phyloP scores from a whole-genome alignment of 495 filamentous ascomycete genomes.

The Letharia lupina region DNA sequence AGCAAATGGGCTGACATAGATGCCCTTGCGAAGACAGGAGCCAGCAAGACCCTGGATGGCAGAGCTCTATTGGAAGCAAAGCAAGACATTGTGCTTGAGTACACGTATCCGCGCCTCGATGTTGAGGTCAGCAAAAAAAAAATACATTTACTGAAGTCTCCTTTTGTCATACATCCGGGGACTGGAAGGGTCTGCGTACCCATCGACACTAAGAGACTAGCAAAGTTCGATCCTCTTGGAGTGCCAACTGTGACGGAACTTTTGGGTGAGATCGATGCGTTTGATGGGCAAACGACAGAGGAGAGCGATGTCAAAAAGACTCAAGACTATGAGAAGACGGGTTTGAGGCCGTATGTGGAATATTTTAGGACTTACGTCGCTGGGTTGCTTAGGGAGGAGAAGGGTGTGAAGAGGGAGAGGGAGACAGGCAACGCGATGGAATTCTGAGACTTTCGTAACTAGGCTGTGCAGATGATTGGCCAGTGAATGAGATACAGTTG shows the following conservation, averaged over 20 bases:
- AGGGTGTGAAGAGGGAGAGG: conserved; percentile 61
- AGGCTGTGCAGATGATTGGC: too few relatives aligned
- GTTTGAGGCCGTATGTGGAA: conserved; percentile 85
- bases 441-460: conserved; percentile 29
- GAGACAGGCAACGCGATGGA: conserved; percentile 53
- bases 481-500: too few relatives aligned
- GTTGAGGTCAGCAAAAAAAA: conserved; percentile 93
- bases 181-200: conserved; percentile 93
- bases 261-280: conserved; percentile 72
- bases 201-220: conserved; percentile 61
- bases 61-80: conserved; percentile 71
- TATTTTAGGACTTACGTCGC: conserved; percentile 77
- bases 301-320: conserved; percentile 44
- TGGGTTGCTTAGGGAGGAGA: conserved; percentile 72
- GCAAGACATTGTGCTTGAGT: conserved; percentile 90
- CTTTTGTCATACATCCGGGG: conserved; percentile 91
- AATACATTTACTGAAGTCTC: conserved; percentile 93
- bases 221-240: conserved; percentile 74
- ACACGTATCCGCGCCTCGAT: conserved; percentile 96
- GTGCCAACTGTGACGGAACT: conserved; percentile 82
- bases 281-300: conserved; percentile 36
- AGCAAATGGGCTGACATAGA: conserved; percentile 94
- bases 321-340: conserved; percentile 94
- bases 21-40: conserved; percentile 63
- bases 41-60: conserved; percentile 55